Evolutionary conservation across 2,329 filamentous ascomycete species (phyloP).

Genomic region (Calonectria honghensis): DNA sequence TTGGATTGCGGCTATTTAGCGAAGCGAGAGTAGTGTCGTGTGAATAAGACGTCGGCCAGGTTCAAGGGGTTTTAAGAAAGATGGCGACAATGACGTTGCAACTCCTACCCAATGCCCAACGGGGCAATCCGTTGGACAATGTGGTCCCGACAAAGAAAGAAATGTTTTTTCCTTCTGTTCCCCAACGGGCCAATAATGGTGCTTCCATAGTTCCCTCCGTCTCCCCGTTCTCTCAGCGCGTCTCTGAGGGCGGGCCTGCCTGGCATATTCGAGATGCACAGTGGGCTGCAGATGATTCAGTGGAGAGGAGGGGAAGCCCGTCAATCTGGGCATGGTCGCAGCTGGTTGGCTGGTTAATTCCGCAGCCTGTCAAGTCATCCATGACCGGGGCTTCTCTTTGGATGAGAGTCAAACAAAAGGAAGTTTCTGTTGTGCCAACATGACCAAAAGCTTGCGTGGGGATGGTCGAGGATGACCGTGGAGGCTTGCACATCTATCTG

Average conservation of each 20-base stretch:
- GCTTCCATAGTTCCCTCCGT: conserved; percentile 24
- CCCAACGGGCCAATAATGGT: conserved; percentile 37
- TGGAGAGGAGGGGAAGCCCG: conserved; percentile 32
- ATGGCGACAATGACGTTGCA: conserved; percentile 45
- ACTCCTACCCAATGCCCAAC: conserved; percentile 25
- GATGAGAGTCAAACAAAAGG: conserved; percentile 9
- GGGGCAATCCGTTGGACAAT: conserved; percentile 21
- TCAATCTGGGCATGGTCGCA: background rate
- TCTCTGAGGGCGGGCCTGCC: conserved; percentile 43
- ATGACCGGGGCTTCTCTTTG: conserved; percentile 16
- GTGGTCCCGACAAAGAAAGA: background rate
- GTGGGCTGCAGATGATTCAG: conserved; percentile 52
- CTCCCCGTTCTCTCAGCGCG: conserved; percentile 24
- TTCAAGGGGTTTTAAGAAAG: conserved; percentile 37
- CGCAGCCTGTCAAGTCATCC: conserved; percentile 13
- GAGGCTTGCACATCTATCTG: conserved; percentile 21
- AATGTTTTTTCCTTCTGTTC: conserved; percentile 3
- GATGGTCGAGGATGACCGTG: background rate
- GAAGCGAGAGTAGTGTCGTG: conserved; percentile 18
- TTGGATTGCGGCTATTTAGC: background rate
- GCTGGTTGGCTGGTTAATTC: conserved; percentile 23
- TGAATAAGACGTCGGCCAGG: conserved; percentile 5
- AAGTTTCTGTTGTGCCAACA: background rate
- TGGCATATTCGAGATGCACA: conserved; percentile 44
- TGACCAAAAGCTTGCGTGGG: conserved; percentile 4